These are phyloP conservation scores for Verticillium longisporum DNA, from an alignment of 2,329 filamentous ascomycete species.

Conservation along the genomic window DNA sequence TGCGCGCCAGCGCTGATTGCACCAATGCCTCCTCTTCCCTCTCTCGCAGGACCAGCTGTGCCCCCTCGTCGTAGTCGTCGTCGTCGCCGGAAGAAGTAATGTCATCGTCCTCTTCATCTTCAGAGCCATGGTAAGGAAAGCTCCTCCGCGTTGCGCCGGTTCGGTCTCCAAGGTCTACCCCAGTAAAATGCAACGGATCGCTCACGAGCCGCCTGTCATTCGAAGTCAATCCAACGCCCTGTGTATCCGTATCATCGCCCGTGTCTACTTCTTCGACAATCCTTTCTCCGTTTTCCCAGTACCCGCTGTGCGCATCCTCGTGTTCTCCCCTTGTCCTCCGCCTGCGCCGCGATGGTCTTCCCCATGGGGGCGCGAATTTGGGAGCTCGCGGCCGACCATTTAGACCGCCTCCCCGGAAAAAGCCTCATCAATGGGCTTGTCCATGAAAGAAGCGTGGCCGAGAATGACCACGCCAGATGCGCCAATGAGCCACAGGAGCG, in stretches of 20 bases:
- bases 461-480: slow-evolving; percentile 90
- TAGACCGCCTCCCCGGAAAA: slow-evolving; percentile 99
- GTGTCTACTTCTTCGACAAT: slow-evolving; percentile 63
- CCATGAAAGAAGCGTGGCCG: slow-evolving; percentile 91
- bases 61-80: slow-evolving; percentile 39
- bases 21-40: slow-evolving; percentile 66
- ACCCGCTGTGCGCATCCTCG: slow-evolving; percentile 31
- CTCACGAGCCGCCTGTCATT: slow-evolving; percentile 45
- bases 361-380: slow-evolving; percentile 87
- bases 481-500: slow-evolving; percentile 91
- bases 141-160: slow-evolving; percentile 29
- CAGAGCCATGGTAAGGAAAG: slow-evolving; percentile 26
- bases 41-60: slow-evolving; percentile 51
- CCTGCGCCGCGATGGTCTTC: slow-evolving; percentile 96
- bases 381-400: slow-evolving; percentile 99
- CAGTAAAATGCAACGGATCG: slow-evolving; percentile 56
- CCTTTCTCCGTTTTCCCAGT: slow-evolving; percentile 36
- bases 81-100: slow-evolving; percentile 28
- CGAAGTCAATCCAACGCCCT: slow-evolving; percentile 44
- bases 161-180: slow-evolving; percentile 45
- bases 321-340: slow-evolving; percentile 53
- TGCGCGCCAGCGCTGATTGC: slow-evolving; percentile 71
- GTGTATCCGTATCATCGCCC: slow-evolving; percentile 48
- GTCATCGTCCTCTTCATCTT: slow-evolving; percentile 37
- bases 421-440: slow-evolving; percentile 99